Base-by-base conservation (phyloP, 2,329 filamentous ascomycete species). In the Nectriaceae sp. region DNA sequence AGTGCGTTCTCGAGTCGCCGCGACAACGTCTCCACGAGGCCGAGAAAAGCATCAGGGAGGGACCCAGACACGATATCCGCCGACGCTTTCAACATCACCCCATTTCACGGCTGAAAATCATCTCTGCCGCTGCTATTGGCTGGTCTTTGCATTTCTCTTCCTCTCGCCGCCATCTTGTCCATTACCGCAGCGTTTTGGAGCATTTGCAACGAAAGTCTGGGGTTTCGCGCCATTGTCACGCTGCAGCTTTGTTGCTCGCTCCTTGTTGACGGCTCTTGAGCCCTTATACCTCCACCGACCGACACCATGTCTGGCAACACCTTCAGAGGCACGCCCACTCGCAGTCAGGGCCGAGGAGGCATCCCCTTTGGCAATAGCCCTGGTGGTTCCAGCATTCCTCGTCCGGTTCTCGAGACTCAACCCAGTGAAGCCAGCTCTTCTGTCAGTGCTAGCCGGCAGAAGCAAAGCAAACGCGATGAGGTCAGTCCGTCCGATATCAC, bases 401-500 rank as follows among this genome's bases (percentile, higher is more conserved):
- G 89, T 62, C 88, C 88, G 39, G 83, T 88, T 42, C 76, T 83
- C 55, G 88, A 91, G 42, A 70, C 70, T 50, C 73, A 79, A 57
- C 75, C 77, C 56, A 83, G 75, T 73, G 87, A 88, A 61, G 59
- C 72, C 47, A 72, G 68, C 56, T 89, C 90, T 46, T 85, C 88
- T 35, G 82, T 97, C 75, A 97, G 90, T 74, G 89, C 91, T 62
- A 97, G 93, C 72, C 85, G 94, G 66, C 89, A 94, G 72, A 97
- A 97, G 76, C 93, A 97, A 79, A 88, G 87, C 61, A 97, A 97
- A 77, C 87, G 92, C 73, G 94, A 99, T 86, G 94, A 99, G 88
- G 94, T 99, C 78, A 65, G 83, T 76, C 56, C n/a, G n/a, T 39
- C 44, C 16, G 5, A 42, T 16, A 6, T 15, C n/a, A n/a, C n/a